A percentile compares a stretch with the other conserved stretches of the same genome.
Evolutionary conservation across 768 basidiomycete genomes (phyloP).

Genomic region (Rhizopogon sp.): DNA sequence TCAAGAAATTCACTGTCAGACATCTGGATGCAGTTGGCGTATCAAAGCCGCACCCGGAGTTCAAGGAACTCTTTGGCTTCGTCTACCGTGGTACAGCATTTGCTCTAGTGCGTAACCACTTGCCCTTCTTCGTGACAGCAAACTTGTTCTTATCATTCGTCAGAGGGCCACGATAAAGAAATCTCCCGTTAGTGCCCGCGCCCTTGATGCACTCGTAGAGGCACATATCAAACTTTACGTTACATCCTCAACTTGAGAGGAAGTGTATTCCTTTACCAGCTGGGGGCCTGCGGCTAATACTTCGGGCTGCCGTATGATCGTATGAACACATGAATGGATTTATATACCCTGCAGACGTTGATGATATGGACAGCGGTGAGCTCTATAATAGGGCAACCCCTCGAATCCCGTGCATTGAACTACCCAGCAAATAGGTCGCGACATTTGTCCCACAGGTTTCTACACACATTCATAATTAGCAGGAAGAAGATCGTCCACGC

Average conservation of each 20-base stretch:
- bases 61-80: slow-evolving; percentile 34
- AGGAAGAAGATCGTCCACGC: no score
- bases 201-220: neutral
- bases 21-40: slow-evolving; percentile 28
- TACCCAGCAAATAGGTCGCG: no score
- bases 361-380: no score
- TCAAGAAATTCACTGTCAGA: slow-evolving; percentile 35
- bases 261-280: neutral
- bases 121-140: neutral
- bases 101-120: slow-evolving; percentile 30
- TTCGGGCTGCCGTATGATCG: no score
- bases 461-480: no score
- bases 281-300: no score
- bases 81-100: slow-evolving; percentile 37
- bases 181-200: neutral
- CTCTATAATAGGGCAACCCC: no score
- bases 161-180: neutral
- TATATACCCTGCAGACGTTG: no score
- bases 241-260: neutral
- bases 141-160: neutral
- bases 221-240: neutral
- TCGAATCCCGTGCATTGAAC: no score
- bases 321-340: no score
- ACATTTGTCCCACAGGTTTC: no score
- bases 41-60: slow-evolving; percentile 31